Conservation (phyloP, 73 alveolate genomes). For the Tetrahymena malaccensis region DNA sequence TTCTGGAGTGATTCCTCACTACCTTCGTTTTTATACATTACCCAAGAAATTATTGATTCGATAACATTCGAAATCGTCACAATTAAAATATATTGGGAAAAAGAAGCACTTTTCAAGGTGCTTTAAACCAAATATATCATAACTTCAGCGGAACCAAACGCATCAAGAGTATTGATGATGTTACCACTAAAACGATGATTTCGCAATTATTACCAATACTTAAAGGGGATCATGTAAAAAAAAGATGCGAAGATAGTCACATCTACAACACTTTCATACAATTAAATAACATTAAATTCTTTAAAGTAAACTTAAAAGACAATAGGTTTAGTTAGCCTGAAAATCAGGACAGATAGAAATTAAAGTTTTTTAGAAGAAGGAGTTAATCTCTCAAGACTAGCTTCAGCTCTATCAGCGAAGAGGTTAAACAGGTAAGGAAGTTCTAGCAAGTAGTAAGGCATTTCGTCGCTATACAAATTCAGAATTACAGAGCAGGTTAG, state of each 20-base stretch:
- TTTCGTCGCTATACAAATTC: neutral
- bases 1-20: neutral
- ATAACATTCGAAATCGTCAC: neutral
- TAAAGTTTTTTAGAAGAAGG: neutral
- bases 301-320: neutral
- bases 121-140: neutral
- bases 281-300: neutral
- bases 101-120: neutral
- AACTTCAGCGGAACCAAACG: neutral
- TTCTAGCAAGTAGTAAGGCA: neutral
- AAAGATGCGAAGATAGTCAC: conserved; percentile 1
- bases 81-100: neutral
- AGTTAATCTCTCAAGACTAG: neutral
- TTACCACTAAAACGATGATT: neutral
- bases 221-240: neutral
- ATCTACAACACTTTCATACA: neutral
- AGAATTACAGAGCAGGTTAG: neutral
- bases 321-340: neutral
- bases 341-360: neutral
- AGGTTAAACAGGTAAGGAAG: neutral
- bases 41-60: neutral
- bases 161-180: neutral
- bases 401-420: neutral
- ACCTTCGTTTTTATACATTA: neutral
- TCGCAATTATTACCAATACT: neutral